Conservation (phyloP, 345 rosid genomes). For the Turritis glabra region DNA sequence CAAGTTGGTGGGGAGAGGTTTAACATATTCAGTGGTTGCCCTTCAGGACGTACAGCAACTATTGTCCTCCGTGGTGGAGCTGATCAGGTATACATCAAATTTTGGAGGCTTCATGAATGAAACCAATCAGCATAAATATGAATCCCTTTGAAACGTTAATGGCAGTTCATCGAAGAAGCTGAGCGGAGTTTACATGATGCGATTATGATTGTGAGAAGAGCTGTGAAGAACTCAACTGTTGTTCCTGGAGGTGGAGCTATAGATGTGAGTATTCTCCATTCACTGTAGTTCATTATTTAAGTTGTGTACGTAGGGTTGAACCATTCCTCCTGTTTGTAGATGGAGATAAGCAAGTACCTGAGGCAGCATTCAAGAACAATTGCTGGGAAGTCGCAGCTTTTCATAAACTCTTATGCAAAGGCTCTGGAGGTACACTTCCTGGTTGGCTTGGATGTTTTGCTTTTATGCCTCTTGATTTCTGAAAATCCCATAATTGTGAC, state of each 20-base stretch:
- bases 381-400: slow-evolving; percentile 94
- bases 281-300: neutral
- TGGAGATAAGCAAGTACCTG: slow-evolving; percentile 91
- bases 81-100: slow-evolving; percentile 72
- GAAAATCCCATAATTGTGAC: neutral
- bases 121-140: neutral
- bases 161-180: slow-evolving; percentile 98
- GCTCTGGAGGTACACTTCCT: slow-evolving; percentile 81
- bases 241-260: slow-evolving; percentile 99
- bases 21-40: slow-evolving; percentile 98
- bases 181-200: slow-evolving; percentile 99
- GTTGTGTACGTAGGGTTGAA: neutral
- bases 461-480: neutral
- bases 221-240: slow-evolving; percentile 91
- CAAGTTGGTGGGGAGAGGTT: slow-evolving; percentile 99
- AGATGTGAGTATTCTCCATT: slow-evolving; percentile 63
- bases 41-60: slow-evolving; percentile 90
- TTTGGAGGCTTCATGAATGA: neutral
- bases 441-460: slow-evolving; percentile 1
- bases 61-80: slow-evolving; percentile 99
- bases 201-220: slow-evolving; percentile 99
- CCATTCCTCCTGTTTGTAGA: slow-evolving; percentile 49
- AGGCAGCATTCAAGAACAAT: slow-evolving; percentile 96
- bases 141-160: slow-evolving; percentile 8
- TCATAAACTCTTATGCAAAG: slow-evolving; percentile 96